Evolutionary conservation across 176 grass and related monocot genomes (phyloP).

Genomic region (Rhynchospora breviuscula): DNA sequence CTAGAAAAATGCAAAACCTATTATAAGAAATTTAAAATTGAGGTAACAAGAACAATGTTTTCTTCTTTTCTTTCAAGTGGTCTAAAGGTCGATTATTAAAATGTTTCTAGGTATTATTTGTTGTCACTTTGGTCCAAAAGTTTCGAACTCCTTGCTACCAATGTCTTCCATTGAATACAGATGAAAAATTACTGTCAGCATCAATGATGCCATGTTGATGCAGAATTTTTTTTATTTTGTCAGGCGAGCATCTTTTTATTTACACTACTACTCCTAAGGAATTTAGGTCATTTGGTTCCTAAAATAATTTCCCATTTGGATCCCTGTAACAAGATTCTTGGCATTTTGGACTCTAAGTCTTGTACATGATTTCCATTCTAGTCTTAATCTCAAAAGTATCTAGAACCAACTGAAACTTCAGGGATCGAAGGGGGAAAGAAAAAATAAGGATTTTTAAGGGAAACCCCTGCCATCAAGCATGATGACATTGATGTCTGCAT

Average conservation of each 20-base stretch:
- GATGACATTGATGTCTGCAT: too few relatives aligned
- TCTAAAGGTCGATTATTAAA: too few relatives aligned
- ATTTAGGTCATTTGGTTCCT: neutral
- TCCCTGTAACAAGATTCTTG: neutral
- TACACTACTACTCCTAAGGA: neutral
- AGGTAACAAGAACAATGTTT: too few relatives aligned
- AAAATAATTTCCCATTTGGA: neutral
- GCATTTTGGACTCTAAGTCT: neutral
- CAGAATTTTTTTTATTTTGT: neutral
- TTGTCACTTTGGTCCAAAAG: too few relatives aligned
- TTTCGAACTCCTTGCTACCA: neutral
- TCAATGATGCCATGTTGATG: neutral
- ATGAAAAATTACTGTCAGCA: neutral
- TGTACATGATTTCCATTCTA: neutral
- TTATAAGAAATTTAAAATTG: too few relatives aligned
- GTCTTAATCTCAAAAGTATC: neutral
- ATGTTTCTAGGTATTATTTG: too few relatives aligned
- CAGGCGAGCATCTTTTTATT: neutral
- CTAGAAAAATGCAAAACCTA: too few relatives aligned
- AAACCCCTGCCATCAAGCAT: too few relatives aligned
- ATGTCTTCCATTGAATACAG: neutral
- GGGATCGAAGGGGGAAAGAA: too few relatives aligned
- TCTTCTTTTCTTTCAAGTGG: too few relatives aligned
- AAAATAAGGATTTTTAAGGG: too few relatives aligned
- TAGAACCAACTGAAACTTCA: too few relatives aligned